Evolutionary conservation across 2,329 filamentous ascomycete species (phyloP).

Genomic region (Bertia moriformis): DNA sequence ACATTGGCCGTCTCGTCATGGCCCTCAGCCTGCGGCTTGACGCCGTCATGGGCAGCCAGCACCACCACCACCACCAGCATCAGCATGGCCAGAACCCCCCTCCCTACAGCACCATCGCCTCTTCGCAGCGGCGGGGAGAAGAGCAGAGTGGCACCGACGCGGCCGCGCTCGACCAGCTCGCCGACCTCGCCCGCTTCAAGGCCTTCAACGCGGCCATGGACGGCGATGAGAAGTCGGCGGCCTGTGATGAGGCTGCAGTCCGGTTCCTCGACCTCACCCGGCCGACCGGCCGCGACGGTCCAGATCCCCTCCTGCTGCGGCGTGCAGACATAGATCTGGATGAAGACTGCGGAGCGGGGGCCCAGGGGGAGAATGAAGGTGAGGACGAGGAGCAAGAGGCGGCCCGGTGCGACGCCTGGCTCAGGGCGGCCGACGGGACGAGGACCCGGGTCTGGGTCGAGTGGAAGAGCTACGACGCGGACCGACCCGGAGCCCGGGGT

Average conservation of each 20-base stretch:
- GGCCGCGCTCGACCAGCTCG: conserved; percentile 22
- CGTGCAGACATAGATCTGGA: conserved; percentile 15
- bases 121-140: conserved; percentile 9
- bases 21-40: conserved; percentile 28
- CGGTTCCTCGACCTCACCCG: conserved; percentile 22
- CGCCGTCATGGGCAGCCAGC: conserved; percentile 3
- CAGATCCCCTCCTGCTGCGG: conserved; percentile 15
- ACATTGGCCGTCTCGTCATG: conserved; percentile 27
- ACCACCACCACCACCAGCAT: conserved; percentile 1
- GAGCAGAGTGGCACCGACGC: conserved; percentile 21
- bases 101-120: neutral
- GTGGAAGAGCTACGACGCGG: conserved; percentile 33
- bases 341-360: too few species aligned
- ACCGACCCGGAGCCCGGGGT: conserved; percentile 12
- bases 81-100: too few species aligned
- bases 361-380: conserved; percentile 8
- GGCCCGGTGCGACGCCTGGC: conserved; percentile 22
- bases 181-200: conserved; percentile 32
- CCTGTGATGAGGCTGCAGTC: conserved; percentile 19
- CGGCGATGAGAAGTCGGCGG: conserved; percentile 10
- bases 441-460: conserved; percentile 29
- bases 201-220: conserved; percentile 32
- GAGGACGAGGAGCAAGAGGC: conserved; percentile 2
- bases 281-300: conserved; percentile 14
- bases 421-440: conserved; percentile 16